These are phyloP conservation scores for Pyrenula aspistea DNA, from an alignment of 495 filamentous ascomycete species.

Conservation along the genomic window DNA sequence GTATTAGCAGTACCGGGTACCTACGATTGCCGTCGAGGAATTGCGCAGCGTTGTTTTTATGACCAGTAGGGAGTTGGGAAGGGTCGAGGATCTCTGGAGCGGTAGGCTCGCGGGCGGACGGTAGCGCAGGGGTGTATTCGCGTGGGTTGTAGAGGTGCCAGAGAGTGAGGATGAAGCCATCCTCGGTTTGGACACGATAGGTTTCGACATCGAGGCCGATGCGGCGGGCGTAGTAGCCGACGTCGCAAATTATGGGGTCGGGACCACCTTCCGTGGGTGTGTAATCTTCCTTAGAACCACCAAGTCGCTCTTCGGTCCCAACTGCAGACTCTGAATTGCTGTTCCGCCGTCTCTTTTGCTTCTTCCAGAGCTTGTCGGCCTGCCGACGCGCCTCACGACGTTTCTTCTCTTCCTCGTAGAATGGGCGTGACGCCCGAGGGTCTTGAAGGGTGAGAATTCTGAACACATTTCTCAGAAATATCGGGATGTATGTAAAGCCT, in stretches of 20 bases:
- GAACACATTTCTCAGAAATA: conserved; percentile 30
- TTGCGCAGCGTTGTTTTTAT: conserved; percentile 12
- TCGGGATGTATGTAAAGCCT: conserved; percentile 46
- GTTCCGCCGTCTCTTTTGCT: conserved; percentile 12
- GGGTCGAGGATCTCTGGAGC: conserved; percentile 23
- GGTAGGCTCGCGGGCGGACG: conserved; percentile 10
- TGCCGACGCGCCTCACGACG: conserved; percentile 39
- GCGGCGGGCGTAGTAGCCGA: conserved; percentile 75
- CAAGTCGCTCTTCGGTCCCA: conserved; percentile 22
- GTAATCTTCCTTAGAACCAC: conserved; percentile 37
- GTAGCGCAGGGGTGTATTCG: conserved; percentile 40
- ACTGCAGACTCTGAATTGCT: conserved; percentile 5
- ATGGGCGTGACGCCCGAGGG: conserved; percentile 47
- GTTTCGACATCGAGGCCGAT: conserved; percentile 82
- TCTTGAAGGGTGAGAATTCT: conserved; percentile 39
- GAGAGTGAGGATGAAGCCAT: conserved; percentile 80
- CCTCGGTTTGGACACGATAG: conserved; percentile 82
- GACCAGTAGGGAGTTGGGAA: conserved; percentile 2
- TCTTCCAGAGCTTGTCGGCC: conserved; percentile 49
- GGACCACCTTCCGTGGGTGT: conserved; percentile 65
- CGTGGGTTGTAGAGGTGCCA: conserved; percentile 85
- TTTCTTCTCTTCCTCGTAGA: conserved; percentile 57
- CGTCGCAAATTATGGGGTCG: conserved; percentile 67
- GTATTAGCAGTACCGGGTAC: conserved; percentile 83
- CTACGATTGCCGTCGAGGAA: conserved; percentile 34